A percentile compares a stretch with the other conserved stretches of the same genome.
These are phyloP conservation scores for Penicillium pulvis DNA, from an alignment of 495 filamentous ascomycete genomes.

Conservation along the genomic window DNA sequence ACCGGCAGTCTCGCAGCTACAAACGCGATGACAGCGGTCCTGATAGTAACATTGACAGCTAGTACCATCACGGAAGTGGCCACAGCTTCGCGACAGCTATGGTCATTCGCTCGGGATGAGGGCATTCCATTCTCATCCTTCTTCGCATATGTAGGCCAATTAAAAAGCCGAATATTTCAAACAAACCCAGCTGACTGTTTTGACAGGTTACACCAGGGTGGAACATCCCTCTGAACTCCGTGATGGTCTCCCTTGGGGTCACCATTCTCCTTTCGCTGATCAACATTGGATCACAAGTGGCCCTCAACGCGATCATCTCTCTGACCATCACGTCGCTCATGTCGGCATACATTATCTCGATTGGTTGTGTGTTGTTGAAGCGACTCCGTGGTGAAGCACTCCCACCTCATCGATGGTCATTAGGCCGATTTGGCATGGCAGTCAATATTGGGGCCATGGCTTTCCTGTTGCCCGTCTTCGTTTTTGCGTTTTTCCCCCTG, in stretches of 20 bases:
- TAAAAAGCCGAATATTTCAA: neutral
- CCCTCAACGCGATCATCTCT: constrained; percentile 51
- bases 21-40: constrained; percentile 42
- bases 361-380: constrained; percentile 50
- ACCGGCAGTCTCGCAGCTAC: constrained; percentile 44
- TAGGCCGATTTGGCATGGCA: constrained; percentile 50
- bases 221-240: constrained; percentile 55
- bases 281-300: constrained; percentile 53
- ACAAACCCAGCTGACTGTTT: constrained; percentile 8
- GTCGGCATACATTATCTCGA: constrained; percentile 54
- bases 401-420: constrained; percentile 47
- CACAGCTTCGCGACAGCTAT: constrained; percentile 46
- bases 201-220: constrained; percentile 48
- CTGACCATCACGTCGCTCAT: constrained; percentile 43
- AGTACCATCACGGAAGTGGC: constrained; percentile 45
- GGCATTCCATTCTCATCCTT: constrained; percentile 52
- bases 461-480: constrained; percentile 49
- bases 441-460: constrained; percentile 46
- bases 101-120: constrained; percentile 50
- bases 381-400: constrained; percentile 44
- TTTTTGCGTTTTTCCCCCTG: constrained; percentile 57
- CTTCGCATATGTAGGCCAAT: constrained; percentile 47
- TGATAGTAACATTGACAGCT: constrained; percentile 43
- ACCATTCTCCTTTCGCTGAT: constrained; percentile 53
- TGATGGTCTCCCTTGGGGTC: constrained; percentile 47